A percentile compares a stretch with the other conserved stretches of the same genome.
These are phyloP conservation scores for Lumnitzera littorea DNA, from an alignment of 345 rosid genomes.

Conservation along the genomic window DNA sequence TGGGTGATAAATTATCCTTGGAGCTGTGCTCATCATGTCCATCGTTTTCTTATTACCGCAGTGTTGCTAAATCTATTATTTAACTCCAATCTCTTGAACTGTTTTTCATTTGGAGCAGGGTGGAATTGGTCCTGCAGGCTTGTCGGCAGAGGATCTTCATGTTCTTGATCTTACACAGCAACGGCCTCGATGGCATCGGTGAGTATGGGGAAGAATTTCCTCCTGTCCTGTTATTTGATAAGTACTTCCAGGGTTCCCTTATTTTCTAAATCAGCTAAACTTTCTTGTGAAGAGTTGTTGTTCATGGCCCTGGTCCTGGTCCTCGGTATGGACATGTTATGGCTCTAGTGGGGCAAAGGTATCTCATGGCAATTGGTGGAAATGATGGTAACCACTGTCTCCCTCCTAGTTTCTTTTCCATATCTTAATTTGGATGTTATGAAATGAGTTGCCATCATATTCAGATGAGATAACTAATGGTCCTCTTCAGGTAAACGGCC, in stretches of 20 bases:
- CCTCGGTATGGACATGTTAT: constrained; percentile 99
- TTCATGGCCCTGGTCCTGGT: constrained; percentile 99
- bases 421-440: constrained; percentile 6
- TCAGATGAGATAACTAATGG: constrained; percentile 2
- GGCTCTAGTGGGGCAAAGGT: constrained; percentile 99
- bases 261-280: constrained; percentile 14
- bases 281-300: constrained; percentile 70
- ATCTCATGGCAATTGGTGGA: constrained; percentile 99
- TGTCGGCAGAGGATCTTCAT: constrained; percentile 99
- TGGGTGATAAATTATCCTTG: background rate
- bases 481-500: constrained; percentile 78
- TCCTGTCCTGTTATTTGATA: constrained; percentile 1
- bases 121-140: constrained; percentile 98
- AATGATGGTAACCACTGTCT: constrained; percentile 67
- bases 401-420: background rate
- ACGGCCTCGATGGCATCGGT: constrained; percentile 99
- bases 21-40: background rate
- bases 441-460: background rate
- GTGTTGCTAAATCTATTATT: background rate
- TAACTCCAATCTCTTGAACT: constrained; percentile 2
- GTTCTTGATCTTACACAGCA: constrained; percentile 97
- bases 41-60: background rate
- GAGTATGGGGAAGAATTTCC: constrained; percentile 11
- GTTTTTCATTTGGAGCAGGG: constrained; percentile 46
- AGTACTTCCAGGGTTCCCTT: background rate